A percentile compares a stretch with the other conserved stretches of the same genome.
These are phyloP conservation scores for Macrolepiota albuminosa DNA, from an alignment of 768 basidiomycete species.

Conservation along the genomic window DNA sequence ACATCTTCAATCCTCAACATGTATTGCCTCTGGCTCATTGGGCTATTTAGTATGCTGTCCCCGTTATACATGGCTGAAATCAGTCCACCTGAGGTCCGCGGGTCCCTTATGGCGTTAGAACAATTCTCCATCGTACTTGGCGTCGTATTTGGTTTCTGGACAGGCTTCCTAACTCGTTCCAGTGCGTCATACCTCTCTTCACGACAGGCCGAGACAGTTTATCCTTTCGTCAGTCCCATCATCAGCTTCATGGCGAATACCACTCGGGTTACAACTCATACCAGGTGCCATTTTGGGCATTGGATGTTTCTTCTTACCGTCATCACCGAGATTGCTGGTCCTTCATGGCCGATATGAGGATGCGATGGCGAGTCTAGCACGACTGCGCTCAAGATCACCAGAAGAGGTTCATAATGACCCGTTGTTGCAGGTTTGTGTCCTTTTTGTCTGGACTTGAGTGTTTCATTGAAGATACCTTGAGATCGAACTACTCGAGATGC, in stretches of 20 bases:
- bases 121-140: conserved; percentile 79
- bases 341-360: conserved; percentile 51
- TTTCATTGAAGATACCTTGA: conserved; percentile 18
- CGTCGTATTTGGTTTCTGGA: conserved; percentile 82
- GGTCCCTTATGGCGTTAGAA: conserved; percentile 75
- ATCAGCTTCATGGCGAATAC: conserved; percentile 73
- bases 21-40: neutral
- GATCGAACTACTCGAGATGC: conserved; percentile 78
- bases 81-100: conserved; percentile 73
- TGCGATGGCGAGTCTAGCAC: conserved; percentile 53
- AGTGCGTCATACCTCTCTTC: conserved; percentile 31
- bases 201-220: neutral
- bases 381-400: conserved; percentile 42
- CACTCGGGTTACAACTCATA: conserved; percentile 64
- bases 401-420: conserved; percentile 47
- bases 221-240: conserved; percentile 40
- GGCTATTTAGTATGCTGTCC: conserved; percentile 56
- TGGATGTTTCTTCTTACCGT: conserved; percentile 56
- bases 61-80: conserved; percentile 86
- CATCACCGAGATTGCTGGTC: conserved; percentile 58
- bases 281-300: conserved; percentile 64
- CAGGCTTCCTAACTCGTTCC: conserved; percentile 66
- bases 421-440: conserved; percentile 38
- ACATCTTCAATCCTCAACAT: conserved; percentile 6
- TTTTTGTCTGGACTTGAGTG: neutral